These are phyloP conservation scores for Suillus occidentalis DNA, from an alignment of 768 basidiomycete genomes.

Conservation along the genomic window DNA sequence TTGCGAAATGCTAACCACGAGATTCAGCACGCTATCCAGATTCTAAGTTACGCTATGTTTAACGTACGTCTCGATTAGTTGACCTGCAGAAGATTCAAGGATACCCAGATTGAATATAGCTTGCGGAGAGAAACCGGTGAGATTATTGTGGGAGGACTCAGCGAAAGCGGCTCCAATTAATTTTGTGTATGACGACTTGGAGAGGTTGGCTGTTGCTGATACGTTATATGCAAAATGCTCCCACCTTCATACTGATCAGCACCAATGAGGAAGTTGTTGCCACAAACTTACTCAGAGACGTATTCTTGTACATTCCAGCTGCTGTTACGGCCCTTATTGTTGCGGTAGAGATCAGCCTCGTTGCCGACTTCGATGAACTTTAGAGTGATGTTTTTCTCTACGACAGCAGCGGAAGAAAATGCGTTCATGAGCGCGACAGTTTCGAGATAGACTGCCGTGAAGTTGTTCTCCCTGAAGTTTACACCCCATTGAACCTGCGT, in stretches of 20 bases:
- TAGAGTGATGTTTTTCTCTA: slow-evolving; percentile 42
- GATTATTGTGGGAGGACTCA: slow-evolving; percentile 43
- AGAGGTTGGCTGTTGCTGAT: slow-evolving; percentile 39
- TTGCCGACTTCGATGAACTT: slow-evolving; percentile 66
- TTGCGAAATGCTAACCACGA: slow-evolving; percentile 37
- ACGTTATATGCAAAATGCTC: slow-evolving; percentile 50
- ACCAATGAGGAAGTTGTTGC: neutral
- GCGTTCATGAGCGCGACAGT: slow-evolving; percentile 48
- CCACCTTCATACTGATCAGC: slow-evolving; percentile 44
- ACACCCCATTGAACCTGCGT: slow-evolving; percentile 68
- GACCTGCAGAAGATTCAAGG: slow-evolving; percentile 46
- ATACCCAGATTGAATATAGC: slow-evolving; percentile 54
- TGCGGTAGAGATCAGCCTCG: slow-evolving; percentile 55
- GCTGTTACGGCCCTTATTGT: slow-evolving; percentile 42
- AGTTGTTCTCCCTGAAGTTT: slow-evolving; percentile 56
- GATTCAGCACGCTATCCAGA: slow-evolving; percentile 4
- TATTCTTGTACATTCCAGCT: slow-evolving; percentile 46
- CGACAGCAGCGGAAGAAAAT: slow-evolving; percentile 44
- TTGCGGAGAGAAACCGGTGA: slow-evolving; percentile 58
- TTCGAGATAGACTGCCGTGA: slow-evolving; percentile 49
- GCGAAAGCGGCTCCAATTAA: slow-evolving; percentile 54
- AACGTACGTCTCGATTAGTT: slow-evolving; percentile 53
- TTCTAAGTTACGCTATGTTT: slow-evolving; percentile 40
- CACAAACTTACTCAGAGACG: slow-evolving; percentile 45
- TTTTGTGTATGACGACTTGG: slow-evolving; percentile 38